phyloP scores from a whole-genome alignment of 345 rosid species.

The Brassica incana region DNA sequence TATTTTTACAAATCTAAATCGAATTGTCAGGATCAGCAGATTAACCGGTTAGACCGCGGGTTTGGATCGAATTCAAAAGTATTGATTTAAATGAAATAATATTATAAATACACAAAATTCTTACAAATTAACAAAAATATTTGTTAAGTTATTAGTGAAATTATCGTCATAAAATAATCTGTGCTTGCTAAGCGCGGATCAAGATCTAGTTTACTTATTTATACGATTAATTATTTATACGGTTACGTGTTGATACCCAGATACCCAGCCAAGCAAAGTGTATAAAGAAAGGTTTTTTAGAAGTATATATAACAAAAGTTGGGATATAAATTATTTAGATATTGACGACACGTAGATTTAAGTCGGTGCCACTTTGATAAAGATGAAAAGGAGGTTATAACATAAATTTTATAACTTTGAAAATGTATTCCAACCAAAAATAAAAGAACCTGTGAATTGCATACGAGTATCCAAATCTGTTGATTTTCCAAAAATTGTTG shows the following conservation, averaged over 20 bases:
- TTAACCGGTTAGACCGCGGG: too few relatives aligned
- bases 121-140: too few relatives aligned
- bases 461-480: neutral
- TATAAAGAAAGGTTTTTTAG: neutral
- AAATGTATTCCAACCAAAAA: neutral
- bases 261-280: neutral
- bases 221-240: neutral
- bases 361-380: conserved; percentile 2
- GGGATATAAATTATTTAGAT: neutral
- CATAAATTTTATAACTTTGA: neutral
- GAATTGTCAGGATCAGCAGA: too few relatives aligned
- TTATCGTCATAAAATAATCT: too few relatives aligned
- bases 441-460: neutral
- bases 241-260: conserved; percentile 11
- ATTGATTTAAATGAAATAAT: too few relatives aligned
- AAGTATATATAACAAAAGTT: neutral
- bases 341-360: conserved; percentile 17
- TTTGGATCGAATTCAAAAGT: too few relatives aligned
- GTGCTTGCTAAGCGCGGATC: too few relatives aligned
- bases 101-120: too few relatives aligned
- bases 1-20: too few relatives aligned
- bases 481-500: too few relatives aligned
- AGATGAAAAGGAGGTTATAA: conserved; percentile 7
- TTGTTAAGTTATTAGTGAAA: too few relatives aligned
- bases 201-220: neutral